A percentile compares a stretch with the other conserved stretches of the same genome.
These are phyloP conservation scores for Lipomyces oligophaga DNA, from an alignment of 805 yeast genomes.

Conservation along the genomic window DNA sequence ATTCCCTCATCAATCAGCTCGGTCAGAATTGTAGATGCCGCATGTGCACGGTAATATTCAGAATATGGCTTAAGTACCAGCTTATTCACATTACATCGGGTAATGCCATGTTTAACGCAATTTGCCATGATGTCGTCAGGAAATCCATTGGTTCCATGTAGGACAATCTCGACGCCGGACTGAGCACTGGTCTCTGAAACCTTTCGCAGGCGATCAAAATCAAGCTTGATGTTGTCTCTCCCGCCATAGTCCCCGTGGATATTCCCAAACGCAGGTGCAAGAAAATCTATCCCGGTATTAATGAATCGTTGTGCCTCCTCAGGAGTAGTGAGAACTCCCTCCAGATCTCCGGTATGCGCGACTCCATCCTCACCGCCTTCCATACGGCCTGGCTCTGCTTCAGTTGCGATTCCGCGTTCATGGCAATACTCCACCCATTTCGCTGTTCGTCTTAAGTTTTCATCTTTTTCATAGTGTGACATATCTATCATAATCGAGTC, in stretches of 20 bases:
- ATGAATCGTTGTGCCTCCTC: constrained; percentile 10
- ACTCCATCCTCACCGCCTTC: constrained; percentile 20
- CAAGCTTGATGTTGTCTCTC: constrained; percentile 6
- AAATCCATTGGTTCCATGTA: constrained; percentile 17
- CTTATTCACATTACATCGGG: constrained; percentile 10
- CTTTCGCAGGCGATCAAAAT: constrained; percentile 7
- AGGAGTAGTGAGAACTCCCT: constrained; percentile 13
- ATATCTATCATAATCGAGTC: constrained; percentile 18
- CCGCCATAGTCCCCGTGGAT: constrained; percentile 12
- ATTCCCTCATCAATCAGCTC: constrained; percentile 13
- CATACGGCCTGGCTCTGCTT: constrained; percentile 18
- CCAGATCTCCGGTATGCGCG: constrained; percentile 5
- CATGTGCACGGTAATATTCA: constrained; percentile 2
- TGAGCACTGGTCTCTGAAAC: constrained; percentile 1
- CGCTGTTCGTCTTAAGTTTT: constrained; percentile 10
- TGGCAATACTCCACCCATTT: constrained; percentile 9
- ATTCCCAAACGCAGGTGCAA: constrained; percentile 18
- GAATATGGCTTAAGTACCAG: constrained; percentile 1
- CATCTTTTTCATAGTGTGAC: constrained; percentile 13
- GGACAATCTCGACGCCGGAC: constrained; percentile 6
- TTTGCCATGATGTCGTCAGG: constrained; percentile 6
- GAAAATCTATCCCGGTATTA: constrained; percentile 11
- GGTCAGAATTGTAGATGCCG: constrained; percentile 4
- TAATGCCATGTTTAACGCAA: constrained; percentile 9
- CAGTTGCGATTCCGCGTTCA: constrained; percentile 11